Evolutionary conservation across 495 filamentous ascomycete species (phyloP), one percentile per base, ranked within the genome.

Genomic region (Hypoxylon lienhwacheense): DNA sequence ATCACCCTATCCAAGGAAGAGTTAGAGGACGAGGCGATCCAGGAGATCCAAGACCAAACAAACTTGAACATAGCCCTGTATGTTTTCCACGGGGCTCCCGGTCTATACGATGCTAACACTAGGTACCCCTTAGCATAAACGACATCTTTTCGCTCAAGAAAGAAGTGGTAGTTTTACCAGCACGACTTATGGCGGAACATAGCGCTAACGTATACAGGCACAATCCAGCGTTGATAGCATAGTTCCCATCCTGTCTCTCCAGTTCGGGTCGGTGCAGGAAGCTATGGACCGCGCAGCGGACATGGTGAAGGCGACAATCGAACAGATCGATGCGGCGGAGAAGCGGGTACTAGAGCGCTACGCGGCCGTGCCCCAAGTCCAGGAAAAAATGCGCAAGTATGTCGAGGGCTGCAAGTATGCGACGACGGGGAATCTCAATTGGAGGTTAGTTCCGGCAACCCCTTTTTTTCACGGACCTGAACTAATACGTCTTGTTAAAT

Each of bases 371-470:
- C 42, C 59, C 14, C 15, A 42, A 12, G 2, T 49, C 26, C 54
- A 45, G 7, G 25, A 37, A 11, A 45, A 59, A 19, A 31, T 63
- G 2, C 41, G 31, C 5, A 59, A 49, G 19, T 55, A 48, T 22
- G 54, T 67, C 28, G 49, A 57, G 4, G 62, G 47, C 1, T 66
- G 57, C 39, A 59, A 61, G 33, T 63, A 50, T 50, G 56, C 53
- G 15, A 63, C 47, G n/a, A 63, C 50, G 11, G 49, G 52, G 1
- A 67, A 65, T 17, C 17, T 67, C 21, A 49, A 60, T 28, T 67
- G 65, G 65, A 65, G 58, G 55, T 63, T 35, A 10, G 34, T 44
- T 11, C 4, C 28, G 15, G 12, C 17, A 1, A 28, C 7, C 17
- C 19, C 25, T 7, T 14, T 12, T 37, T 0, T 0, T 5, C 15